Base-by-base conservation (phyloP, 805 yeast species). In the Starmera caribaea region DNA sequence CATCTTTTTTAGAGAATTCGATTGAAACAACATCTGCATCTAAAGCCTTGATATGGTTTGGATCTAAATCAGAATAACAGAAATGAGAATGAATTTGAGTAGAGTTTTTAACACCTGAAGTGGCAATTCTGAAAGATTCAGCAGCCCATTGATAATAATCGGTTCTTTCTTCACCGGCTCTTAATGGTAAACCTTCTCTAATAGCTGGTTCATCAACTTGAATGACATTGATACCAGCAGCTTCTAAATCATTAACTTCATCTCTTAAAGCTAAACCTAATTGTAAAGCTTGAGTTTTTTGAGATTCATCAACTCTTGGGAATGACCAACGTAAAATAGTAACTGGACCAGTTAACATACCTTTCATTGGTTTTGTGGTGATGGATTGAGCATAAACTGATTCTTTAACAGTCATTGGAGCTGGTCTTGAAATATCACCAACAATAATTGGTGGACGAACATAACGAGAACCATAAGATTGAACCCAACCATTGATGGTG, bases 151-250 rank as follows among this genome's bases (percentile, higher is more conserved):
- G 68, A 71, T 88, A 82, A 83, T 92, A 92, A 61, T 80, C 96
- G 52, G 85, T 76, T 77, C 98, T 88, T 74, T 88, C 97, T 57
- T 76, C 73, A 73, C 98, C 98, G 43, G 85, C 90, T 76, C 98
- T 88, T 68, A 92, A 83, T 67, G 98, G 98, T 66, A 92, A 81
- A 80, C 98, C 98, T 78, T 92, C 98, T 78, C 98, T 88, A 67
- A 92, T 83, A 58, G 98, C 98, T 58, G 98, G 98, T 79, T 92
- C 98, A 67, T 92, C 98, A 57, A 92, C 98, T 77, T 92, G 98
- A 63, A 92, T 92, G 60, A 90, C 95, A 57, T 81, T 83, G 61
- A 92, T 88, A 71, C 97, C 97, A 49, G 97, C 98, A 58, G 86
- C 83, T 78, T 92, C 98, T 67, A 92, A 85, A 68, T 92, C 98